These are phyloP conservation scores for Dioscorea zingiberensis DNA, from an alignment of 106 monocot species.

Conservation along the genomic window DNA sequence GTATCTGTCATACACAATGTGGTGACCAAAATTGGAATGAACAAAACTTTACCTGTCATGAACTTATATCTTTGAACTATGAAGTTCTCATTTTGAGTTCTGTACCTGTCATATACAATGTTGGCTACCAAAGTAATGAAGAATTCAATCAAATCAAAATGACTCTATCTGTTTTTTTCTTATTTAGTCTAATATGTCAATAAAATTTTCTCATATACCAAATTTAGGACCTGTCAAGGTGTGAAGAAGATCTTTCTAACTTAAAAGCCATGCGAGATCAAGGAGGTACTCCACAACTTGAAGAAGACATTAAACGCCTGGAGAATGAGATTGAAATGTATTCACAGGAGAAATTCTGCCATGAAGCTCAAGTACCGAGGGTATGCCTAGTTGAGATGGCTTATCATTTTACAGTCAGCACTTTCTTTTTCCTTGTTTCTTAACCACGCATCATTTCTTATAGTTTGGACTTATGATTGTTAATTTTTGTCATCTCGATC, in stretches of 20 bases:
- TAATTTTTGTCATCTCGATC: too few species aligned
- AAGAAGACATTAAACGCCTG: conserved; percentile 71
- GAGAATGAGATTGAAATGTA: conserved; percentile 76
- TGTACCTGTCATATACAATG: too few species aligned
- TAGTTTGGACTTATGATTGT: too few species aligned
- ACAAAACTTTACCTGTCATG: too few species aligned
- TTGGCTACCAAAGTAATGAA: too few species aligned
- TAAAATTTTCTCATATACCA: conserved; percentile 8
- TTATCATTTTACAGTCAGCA: not conserved
- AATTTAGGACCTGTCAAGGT: conserved; percentile 63
- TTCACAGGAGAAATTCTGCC: conserved; percentile 70
- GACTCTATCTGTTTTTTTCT: not conserved
- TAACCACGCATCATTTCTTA: too few species aligned
- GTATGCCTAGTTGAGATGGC: conserved; percentile 20
- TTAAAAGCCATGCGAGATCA: conserved; percentile 70
- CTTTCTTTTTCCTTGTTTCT: not conserved
- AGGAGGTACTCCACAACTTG: conserved; percentile 74
- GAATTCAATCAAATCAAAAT: too few species aligned
- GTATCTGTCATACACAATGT: too few species aligned
- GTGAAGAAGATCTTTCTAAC: conserved; percentile 64
- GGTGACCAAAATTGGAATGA: too few species aligned
- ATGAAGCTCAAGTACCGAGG: conserved; percentile 90
- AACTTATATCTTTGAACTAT: not conserved
- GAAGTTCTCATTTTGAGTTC: too few species aligned
- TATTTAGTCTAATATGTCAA: not conserved